These are phyloP conservation scores for Gossypium australe DNA, from an alignment of 345 rosid species.

Conservation along the genomic window DNA sequence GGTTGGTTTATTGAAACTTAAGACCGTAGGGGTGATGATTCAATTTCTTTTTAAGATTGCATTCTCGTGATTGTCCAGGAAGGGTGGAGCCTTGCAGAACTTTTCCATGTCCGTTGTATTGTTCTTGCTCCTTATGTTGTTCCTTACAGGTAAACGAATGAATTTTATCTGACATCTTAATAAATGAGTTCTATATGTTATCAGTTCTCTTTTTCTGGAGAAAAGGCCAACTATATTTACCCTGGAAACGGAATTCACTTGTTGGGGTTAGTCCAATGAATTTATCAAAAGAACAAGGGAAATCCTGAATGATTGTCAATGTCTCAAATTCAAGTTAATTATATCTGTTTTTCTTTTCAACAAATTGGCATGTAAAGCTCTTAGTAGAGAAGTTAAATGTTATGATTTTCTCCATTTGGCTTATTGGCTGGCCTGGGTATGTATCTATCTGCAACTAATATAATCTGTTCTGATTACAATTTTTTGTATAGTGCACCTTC, in stretches of 20 bases:
- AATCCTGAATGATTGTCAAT: neutral
- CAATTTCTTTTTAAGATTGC: conserved; percentile 8
- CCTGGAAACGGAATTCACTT: neutral
- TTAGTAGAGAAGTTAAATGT: neutral
- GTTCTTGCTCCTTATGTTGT: conserved; percentile 92
- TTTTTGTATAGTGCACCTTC: conserved; percentile 63
- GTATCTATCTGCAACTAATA: neutral
- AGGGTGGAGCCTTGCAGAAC: conserved; percentile 96
- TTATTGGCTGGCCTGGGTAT: neutral
- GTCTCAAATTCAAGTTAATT: neutral
- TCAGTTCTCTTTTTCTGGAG: neutral
- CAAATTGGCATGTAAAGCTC: neutral
- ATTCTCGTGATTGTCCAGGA: conserved; percentile 41
- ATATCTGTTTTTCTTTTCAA: neutral
- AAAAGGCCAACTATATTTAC: neutral
- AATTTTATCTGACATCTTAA: neutral
- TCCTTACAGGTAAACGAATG: conserved; percentile 68
- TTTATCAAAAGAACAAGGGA: neutral
- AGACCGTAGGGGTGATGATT: neutral
- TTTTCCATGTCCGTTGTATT: conserved; percentile 56
- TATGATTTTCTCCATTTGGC: neutral
- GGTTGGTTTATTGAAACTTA: neutral
- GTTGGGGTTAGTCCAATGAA: too few relatives aligned
- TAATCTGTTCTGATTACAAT: neutral
- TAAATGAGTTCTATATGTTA: neutral